These are phyloP conservation scores for Diaporthe caulivora DNA, from an alignment of 2,329 filamentous ascomycete species.

Conservation along the genomic window DNA sequence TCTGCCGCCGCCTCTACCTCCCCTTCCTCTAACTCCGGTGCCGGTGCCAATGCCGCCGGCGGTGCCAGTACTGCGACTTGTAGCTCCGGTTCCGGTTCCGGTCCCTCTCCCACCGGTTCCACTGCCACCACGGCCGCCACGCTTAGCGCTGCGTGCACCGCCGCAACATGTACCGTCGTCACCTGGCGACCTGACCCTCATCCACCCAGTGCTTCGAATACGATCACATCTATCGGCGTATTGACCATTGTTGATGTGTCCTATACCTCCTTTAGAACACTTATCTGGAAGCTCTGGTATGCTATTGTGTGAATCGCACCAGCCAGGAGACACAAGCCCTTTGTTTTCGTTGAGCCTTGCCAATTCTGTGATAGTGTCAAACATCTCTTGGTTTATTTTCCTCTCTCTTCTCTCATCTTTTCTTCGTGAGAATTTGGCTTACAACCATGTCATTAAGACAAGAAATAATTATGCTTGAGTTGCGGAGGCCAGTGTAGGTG, in stretches of 20 bases:
- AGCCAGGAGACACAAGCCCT: neutral
- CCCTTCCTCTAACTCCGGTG: too few species aligned
- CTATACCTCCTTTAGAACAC: too few species aligned
- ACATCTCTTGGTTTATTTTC: neutral
- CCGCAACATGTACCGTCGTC: neutral
- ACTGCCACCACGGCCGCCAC: neutral
- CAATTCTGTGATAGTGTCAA: neutral
- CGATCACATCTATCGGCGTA: neutral
- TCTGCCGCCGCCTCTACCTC: too few species aligned
- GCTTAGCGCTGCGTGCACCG: neutral
- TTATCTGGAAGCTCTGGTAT: neutral
- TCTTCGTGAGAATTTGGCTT: too few species aligned
- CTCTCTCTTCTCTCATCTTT: too few species aligned
- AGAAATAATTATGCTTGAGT: neutral
- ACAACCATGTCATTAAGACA: too few species aligned
- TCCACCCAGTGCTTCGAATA: neutral
- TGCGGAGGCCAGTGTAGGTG: too few species aligned
- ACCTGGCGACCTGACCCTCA: neutral
- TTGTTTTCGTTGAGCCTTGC: neutral
- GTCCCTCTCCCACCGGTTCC: too few species aligned
- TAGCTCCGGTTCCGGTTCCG: too few species aligned
- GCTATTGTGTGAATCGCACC: neutral
- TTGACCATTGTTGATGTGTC: neutral
- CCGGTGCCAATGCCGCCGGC: too few species aligned
- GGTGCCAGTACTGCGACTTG: too few species aligned